Evolutionary conservation across 345 rosid genomes (phyloP).

Genomic region (Garcia nutans): DNA sequence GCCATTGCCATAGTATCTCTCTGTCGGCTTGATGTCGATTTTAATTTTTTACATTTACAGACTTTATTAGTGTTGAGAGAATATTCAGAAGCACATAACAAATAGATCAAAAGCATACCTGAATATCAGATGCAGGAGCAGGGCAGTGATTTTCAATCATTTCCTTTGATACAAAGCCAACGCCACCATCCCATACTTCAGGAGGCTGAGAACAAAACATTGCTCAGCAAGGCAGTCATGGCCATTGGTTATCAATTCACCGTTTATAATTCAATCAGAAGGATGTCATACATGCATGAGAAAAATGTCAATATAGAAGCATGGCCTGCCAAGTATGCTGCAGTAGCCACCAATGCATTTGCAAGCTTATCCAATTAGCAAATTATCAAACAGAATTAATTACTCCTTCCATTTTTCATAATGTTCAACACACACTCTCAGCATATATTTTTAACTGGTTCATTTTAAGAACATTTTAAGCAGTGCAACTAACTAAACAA

Average conservation of each 20-base stretch:
- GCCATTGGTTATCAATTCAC: neutral
- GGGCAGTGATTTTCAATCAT: constrained; percentile 83
- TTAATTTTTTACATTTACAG: too few species aligned
- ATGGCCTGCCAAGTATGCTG: neutral
- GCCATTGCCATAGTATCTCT: neutral
- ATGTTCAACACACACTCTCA: neutral
- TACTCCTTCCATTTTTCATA: neutral
- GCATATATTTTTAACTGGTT: neutral
- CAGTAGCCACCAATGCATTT: neutral
- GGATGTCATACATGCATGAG: neutral
- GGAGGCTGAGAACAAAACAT: constrained; percentile 62
- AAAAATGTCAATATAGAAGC: neutral
- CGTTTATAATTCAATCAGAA: neutral
- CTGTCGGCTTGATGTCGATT: too few species aligned
- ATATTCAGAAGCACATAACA: neutral
- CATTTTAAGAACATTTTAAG: neutral
- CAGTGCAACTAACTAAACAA: neutral
- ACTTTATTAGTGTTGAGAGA: neutral
- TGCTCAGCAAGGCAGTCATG: neutral
- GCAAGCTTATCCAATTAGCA: neutral
- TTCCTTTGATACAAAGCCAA: constrained; percentile 87
- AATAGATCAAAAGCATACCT: constrained; percentile 38
- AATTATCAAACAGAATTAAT: neutral
- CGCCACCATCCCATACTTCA: constrained; percentile 84
- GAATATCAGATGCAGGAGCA: constrained; percentile 65